Evolutionary conservation across 257 asterid species (phyloP).

Genomic region (Avicennia marina): DNA sequence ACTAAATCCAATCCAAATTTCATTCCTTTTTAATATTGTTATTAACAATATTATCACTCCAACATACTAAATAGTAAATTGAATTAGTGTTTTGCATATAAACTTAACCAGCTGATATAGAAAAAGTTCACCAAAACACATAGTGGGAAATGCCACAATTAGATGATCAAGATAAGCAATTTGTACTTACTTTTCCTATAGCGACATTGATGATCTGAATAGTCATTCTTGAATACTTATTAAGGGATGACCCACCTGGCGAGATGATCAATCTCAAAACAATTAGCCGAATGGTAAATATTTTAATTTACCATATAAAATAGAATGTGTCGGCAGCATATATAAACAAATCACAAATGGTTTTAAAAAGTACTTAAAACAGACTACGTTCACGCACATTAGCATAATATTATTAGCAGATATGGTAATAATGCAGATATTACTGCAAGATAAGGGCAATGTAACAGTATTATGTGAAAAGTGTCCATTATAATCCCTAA

Average conservation of each 20-base stretch:
- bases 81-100: background rate
- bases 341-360: background rate
- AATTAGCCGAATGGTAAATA: slow-evolving; percentile 12
- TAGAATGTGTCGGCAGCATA: background rate
- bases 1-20: background rate
- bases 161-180: background rate
- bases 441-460: background rate
- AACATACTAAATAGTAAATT: background rate
- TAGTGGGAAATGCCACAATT: background rate
- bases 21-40: background rate
- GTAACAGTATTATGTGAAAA: background rate
- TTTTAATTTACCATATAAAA: background rate
- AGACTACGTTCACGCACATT: background rate
- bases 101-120: background rate
- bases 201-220: slow-evolving; percentile 49
- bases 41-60: background rate
- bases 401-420: background rate
- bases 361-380: background rate
- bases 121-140: background rate
- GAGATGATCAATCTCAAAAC: slow-evolving; percentile 14
- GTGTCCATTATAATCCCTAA: background rate
- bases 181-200: slow-evolving; percentile 49
- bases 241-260: slow-evolving; percentile 50
- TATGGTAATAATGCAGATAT: background rate
- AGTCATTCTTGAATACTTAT: slow-evolving; percentile 39